These are phyloP conservation scores for Naegleria lovaniensis DNA, from an alignment of 208 protist genomes.

Conservation along the genomic window DNA sequence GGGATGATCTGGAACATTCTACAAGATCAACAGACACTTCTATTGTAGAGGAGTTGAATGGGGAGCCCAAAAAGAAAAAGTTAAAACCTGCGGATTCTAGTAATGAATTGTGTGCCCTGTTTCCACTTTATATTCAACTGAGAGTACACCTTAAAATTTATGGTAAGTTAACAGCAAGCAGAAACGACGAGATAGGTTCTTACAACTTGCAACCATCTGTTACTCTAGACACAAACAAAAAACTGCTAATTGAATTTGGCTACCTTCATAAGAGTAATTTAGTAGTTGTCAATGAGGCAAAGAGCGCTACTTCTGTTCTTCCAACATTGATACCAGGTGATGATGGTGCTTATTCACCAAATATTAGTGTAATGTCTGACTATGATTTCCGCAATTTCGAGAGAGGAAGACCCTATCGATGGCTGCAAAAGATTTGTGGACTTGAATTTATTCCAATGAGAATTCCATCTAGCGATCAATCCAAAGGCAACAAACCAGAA, in stretches of 20 bases:
- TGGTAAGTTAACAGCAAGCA: neutral
- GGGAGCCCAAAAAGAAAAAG: neutral
- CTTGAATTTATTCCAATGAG: neutral
- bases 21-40: neutral
- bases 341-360: neutral
- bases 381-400: neutral
- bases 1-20: neutral
- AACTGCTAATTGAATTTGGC: neutral
- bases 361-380: neutral
- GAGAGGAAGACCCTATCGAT: neutral
- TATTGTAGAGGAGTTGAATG: neutral
- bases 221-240: neutral
- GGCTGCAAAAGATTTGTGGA: neutral
- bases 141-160: neutral
- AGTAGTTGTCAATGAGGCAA: neutral
- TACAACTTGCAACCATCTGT: too few relatives aligned
- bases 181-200: too few relatives aligned
- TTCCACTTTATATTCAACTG: neutral
- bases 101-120: neutral
- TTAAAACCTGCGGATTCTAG: neutral
- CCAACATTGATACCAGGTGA: neutral
- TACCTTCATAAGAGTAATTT: neutral
- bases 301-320: neutral
- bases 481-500: neutral
- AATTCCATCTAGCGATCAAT: neutral